Evolutionary conservation across 2,329 filamentous ascomycete species (phyloP).

Genomic region (Talaromyces piceae): DNA sequence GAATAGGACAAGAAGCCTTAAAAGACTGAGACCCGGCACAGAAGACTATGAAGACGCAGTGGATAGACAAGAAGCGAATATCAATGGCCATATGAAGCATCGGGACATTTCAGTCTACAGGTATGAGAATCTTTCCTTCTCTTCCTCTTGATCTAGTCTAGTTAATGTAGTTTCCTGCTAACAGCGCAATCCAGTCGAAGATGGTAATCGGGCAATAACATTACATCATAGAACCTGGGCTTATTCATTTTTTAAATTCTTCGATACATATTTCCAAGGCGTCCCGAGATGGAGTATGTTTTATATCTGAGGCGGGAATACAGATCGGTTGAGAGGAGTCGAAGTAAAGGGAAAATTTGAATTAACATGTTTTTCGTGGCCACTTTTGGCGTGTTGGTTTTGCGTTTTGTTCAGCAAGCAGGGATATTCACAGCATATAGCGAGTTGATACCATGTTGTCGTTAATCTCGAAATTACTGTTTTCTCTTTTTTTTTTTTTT

Average conservation of each 20-base stretch:
- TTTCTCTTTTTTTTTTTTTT: no score
- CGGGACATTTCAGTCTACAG: slow-evolving; percentile 2
- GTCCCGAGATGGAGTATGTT: background rate
- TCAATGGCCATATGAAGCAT: background rate
- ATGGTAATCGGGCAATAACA: background rate
- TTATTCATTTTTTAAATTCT: background rate
- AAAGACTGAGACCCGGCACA: slow-evolving; percentile 4
- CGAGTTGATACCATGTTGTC: background rate
- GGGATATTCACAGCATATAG: background rate
- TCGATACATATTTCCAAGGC: background rate
- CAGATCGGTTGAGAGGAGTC: background rate
- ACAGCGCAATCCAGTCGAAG: background rate
- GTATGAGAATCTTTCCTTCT: no score
- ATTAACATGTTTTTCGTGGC: background rate
- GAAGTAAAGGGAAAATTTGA: background rate
- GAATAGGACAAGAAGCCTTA: background rate
- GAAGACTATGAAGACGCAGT: slow-evolving; percentile 2
- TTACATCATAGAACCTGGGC: background rate
- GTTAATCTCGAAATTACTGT: no score
- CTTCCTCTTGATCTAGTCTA: background rate
- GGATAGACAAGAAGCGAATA: slow-evolving; percentile 1
- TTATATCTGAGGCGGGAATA: background rate
- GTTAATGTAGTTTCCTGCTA: background rate
- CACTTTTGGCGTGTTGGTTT: background rate
- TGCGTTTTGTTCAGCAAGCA: background rate